Percentiles rank a stretch among this genome's conserved stretches.
Evolutionary conservation across 2,329 filamentous ascomycete genomes (phyloP).

Genomic region (Fusarium poae): DNA sequence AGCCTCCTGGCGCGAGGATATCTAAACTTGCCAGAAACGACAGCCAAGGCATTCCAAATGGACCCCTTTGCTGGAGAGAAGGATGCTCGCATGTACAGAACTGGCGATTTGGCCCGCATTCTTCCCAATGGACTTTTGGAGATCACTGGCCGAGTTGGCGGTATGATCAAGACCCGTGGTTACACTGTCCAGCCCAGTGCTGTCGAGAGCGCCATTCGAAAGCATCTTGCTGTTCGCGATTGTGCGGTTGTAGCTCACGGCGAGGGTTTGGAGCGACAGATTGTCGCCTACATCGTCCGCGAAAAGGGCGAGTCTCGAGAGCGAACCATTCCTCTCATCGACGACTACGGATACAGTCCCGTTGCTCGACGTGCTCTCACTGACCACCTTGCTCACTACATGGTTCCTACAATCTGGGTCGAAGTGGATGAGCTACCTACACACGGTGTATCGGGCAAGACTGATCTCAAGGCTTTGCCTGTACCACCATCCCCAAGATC

Average conservation of each 20-base stretch:
- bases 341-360: conserved; percentile 78
- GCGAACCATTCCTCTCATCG: conserved; percentile 73
- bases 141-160: conserved; percentile 80
- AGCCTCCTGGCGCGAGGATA: conserved; percentile 80
- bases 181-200: conserved; percentile 84
- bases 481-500: conserved; percentile 69
- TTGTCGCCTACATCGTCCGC: conserved; percentile 81
- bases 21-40: conserved; percentile 82
- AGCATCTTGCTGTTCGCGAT: conserved; percentile 76
- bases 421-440: conserved; percentile 78
- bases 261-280: conserved; percentile 79
- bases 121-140: conserved; percentile 77
- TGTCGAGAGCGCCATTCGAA: conserved; percentile 78
- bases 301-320: conserved; percentile 71
- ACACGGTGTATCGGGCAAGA: conserved; percentile 83
- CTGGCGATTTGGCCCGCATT: conserved; percentile 77
- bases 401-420: conserved; percentile 85
- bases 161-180: conserved; percentile 85
- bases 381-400: conserved; percentile 80
- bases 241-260: conserved; percentile 81
- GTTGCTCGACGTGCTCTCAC: conserved; percentile 74
- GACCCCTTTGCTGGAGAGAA: conserved; percentile 72
- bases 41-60: conserved; percentile 76
- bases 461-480: conserved; percentile 78
- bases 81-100: conserved; percentile 79